Evolutionary conservation across 306 rosid species (phyloP).

Genomic region (Fragaria vesca): DNA sequence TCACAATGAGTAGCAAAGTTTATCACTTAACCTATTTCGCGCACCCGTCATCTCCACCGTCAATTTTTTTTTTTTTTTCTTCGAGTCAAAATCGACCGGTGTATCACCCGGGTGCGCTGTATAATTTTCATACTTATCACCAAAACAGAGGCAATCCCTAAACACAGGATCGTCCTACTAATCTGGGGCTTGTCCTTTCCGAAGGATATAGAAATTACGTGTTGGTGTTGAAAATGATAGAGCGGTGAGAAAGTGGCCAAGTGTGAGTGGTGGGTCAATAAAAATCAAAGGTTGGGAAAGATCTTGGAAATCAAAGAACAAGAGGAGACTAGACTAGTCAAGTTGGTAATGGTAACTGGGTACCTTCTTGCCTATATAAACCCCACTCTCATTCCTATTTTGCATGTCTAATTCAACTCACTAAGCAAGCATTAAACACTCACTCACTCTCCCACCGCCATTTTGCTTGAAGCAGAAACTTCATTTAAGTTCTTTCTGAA

Average conservation of each 20-base stretch:
- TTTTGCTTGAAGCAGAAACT: background rate
- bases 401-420: background rate
- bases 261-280: background rate
- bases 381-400: background rate
- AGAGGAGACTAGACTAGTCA: slow-evolving; percentile 2
- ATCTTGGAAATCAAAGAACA: background rate
- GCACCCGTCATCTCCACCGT: too few species aligned
- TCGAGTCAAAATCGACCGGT: too few species aligned
- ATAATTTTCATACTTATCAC: too few species aligned
- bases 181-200: background rate
- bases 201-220: background rate
- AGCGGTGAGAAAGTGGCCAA: background rate
- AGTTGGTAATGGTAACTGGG: background rate
- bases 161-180: background rate
- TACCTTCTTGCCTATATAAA: background rate
- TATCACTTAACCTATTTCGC: too few species aligned
- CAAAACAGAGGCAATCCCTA: background rate
- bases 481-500: background rate
- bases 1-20: background rate
- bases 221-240: background rate
- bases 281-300: background rate
- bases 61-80: too few species aligned
- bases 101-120: too few species aligned
- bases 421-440: background rate
- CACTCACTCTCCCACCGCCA: background rate